Percentiles rank a stretch among this genome's conserved stretches.
Conservation (phyloP, 345 rosid species). For the Combretum micranthum region DNA sequence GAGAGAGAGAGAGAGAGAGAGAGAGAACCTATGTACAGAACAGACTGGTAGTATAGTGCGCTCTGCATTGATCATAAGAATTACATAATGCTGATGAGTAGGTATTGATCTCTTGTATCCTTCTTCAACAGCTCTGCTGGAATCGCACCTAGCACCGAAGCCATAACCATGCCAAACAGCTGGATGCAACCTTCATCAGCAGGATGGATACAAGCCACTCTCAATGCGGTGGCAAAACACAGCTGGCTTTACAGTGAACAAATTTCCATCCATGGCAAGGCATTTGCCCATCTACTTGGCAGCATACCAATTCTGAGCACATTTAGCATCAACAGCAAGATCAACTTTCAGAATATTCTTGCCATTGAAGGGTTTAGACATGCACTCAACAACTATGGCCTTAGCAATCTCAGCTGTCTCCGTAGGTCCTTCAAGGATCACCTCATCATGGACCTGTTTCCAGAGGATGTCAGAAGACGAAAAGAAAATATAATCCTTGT, state of each 20-base stretch:
- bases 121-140: too few species aligned
- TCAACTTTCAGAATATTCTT: constrained; percentile 71
- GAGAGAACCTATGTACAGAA: too few species aligned
- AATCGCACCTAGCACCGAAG: too few species aligned
- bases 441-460: constrained; percentile 91
- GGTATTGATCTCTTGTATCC: too few species aligned
- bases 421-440: constrained; percentile 90
- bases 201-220: too few species aligned
- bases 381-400: constrained; percentile 79
- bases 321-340: constrained; percentile 80
- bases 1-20: not conserved
- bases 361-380: constrained; percentile 79
- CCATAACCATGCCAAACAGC: too few species aligned
- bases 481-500: not conserved
- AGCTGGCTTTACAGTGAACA: too few species aligned
- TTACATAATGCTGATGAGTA: not conserved
- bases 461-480: not conserved
- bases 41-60: not conserved
- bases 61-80: constrained; percentile 6
- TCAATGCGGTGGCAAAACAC: too few species aligned
- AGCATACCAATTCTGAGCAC: constrained; percentile 88
- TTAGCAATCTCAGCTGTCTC: constrained; percentile 82
- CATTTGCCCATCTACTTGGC: constrained; percentile 44
- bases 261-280: constrained; percentile 1
- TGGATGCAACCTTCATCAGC: too few species aligned